Conservation (phyloP, 305 asterid genomes). For the Stenogyne calaminthoides region DNA sequence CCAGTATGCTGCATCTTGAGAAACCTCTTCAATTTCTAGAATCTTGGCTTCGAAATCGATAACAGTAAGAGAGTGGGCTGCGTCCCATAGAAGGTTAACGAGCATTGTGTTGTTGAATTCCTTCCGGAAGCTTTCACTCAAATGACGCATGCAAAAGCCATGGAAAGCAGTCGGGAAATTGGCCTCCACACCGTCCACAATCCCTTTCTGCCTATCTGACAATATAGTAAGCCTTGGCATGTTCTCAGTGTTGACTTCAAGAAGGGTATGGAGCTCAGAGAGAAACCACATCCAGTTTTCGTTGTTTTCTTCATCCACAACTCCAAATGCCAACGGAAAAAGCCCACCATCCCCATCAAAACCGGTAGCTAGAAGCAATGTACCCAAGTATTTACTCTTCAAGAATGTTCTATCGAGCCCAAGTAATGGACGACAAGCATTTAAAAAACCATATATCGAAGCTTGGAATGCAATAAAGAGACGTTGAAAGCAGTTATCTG, state of each 20-base stretch:
- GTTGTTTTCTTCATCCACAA: constrained; percentile 91
- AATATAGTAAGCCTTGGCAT: constrained; percentile 96
- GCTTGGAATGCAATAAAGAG: constrained; percentile 92
- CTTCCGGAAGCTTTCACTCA: constrained; percentile 87
- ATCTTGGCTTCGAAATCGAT: constrained; percentile 77
- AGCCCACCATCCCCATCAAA: constrained; percentile 96
- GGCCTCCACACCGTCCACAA: constrained; percentile 84
- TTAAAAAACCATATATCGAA: constrained; percentile 81
- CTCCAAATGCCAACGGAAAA: constrained; percentile 94
- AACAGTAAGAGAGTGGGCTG: constrained; percentile 83
- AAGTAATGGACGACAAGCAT: constrained; percentile 96
- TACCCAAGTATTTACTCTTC: constrained; percentile 91
- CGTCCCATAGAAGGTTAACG: constrained; percentile 88
- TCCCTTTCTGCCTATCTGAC: constrained; percentile 88
- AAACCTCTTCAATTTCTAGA: constrained; percentile 83
- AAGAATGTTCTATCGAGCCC: constrained; percentile 87
- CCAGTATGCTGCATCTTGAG: constrained; percentile 95
- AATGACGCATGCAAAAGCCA: constrained; percentile 93
- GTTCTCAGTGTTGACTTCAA: constrained; percentile 90
- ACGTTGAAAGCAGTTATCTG: constrained; percentile 83
- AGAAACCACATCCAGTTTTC: constrained; percentile 99
- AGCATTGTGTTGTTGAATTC: constrained; percentile 89
- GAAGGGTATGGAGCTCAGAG: constrained; percentile 87
- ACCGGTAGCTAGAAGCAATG: constrained; percentile 90
- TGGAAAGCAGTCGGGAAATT: constrained; percentile 97